phyloP scores from a whole-genome alignment of 2,329 filamentous ascomycete species.

The Ceratocystis lukuohia region DNA sequence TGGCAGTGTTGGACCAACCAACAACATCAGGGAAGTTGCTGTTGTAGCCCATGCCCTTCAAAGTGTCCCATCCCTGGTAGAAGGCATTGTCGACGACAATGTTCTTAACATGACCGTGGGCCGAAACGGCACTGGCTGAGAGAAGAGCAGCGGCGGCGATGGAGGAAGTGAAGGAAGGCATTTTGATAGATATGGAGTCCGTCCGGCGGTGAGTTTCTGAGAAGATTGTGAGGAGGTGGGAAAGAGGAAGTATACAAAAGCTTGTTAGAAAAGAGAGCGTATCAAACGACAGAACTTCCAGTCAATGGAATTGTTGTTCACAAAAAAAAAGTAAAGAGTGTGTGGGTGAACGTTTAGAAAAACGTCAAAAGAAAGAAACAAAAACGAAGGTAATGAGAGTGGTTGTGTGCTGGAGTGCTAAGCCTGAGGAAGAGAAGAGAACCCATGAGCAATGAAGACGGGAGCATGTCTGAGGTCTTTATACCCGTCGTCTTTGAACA shows the following conservation, averaged over 20 bases:
- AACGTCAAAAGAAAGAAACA: neutral
- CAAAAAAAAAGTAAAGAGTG: neutral
- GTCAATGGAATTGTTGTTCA: constrained; percentile 10
- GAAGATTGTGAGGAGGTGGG: constrained; percentile 16
- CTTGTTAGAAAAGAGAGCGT: neutral
- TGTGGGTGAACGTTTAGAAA: neutral
- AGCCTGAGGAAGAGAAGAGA: constrained; percentile 9
- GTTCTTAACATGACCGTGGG: constrained; percentile 27
- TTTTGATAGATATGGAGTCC: constrained; percentile 16
- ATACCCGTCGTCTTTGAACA: neutral
- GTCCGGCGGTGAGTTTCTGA: constrained; percentile 17
- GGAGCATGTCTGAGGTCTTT: neutral
- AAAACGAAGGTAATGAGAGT: constrained; percentile 1
- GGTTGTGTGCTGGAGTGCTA: constrained; percentile 13
- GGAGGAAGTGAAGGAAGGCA: constrained; percentile 22
- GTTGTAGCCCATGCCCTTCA: constrained; percentile 21
- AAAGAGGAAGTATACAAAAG: neutral
- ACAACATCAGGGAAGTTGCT: constrained; percentile 22
- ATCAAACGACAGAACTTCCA: constrained; percentile 13
- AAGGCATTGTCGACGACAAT: constrained; percentile 25
- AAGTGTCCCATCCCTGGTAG: constrained; percentile 27
- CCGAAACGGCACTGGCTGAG: constrained; percentile 22
- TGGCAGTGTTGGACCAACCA: constrained; percentile 28
- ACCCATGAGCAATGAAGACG: neutral
- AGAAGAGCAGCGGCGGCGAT: constrained; percentile 12